These are phyloP conservation scores for Fusarium caatingaense DNA, from an alignment of 2,329 filamentous ascomycete species.

Conservation along the genomic window DNA sequence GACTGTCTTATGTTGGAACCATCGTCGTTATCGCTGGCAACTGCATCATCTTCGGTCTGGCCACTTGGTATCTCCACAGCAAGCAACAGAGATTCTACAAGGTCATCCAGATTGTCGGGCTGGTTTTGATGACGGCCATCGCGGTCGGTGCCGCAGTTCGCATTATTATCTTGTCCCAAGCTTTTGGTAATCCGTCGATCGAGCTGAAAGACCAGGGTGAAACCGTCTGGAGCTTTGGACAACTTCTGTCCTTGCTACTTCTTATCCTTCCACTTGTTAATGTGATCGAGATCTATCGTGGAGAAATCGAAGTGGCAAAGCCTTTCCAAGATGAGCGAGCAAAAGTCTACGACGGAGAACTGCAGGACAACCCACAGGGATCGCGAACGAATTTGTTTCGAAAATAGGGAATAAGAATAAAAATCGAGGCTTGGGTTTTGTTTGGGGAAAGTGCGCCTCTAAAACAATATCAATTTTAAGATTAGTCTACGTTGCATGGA, in stretches of 20 bases:
- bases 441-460: background rate
- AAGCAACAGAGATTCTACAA: conserved; percentile 66
- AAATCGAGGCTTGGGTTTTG: background rate
- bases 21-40: conserved; percentile 71
- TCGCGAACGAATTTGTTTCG: conserved; percentile 53
- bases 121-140: conserved; percentile 66
- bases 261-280: conserved; percentile 39
- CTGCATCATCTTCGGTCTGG: conserved; percentile 66
- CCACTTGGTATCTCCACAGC: conserved; percentile 73
- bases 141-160: conserved; percentile 69
- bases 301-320: conserved; percentile 50
- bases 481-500: background rate
- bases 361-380: conserved; percentile 50
- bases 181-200: conserved; percentile 57
- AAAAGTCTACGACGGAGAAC: conserved; percentile 56
- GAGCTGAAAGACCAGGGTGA: conserved; percentile 43
- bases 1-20: conserved; percentile 67
- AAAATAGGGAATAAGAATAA: conserved; percentile 39
- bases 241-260: conserved; percentile 42
- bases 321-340: conserved; percentile 55
- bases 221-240: conserved; percentile 42
- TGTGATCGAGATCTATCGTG: conserved; percentile 35
- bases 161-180: conserved; percentile 68
- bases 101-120: conserved; percentile 62
- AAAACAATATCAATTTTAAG: background rate